Conservation (phyloP, 768 basidiomycete genomes). For the Asterophora lycoperdoides region DNA sequence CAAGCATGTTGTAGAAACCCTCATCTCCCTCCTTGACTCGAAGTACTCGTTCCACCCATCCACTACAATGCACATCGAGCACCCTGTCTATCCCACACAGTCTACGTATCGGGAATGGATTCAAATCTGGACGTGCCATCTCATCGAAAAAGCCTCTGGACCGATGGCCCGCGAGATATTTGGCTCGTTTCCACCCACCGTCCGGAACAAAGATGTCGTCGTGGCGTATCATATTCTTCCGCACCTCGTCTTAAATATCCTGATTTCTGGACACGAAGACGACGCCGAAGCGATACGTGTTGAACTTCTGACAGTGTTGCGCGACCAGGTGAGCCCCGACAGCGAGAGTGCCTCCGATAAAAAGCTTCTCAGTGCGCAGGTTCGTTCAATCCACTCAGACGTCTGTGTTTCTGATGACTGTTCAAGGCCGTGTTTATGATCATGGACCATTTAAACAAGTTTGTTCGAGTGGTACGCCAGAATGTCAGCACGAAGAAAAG, state of each 20-base stretch:
- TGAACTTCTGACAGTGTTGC: constrained; percentile 78
- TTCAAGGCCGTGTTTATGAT: constrained; percentile 88
- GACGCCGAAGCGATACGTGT: constrained; percentile 60
- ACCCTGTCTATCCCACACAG: constrained; percentile 76
- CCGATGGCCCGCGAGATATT: constrained; percentile 66
- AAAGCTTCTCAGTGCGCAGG: constrained; percentile 91
- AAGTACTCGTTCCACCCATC: constrained; percentile 53
- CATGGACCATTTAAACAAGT: constrained; percentile 91
- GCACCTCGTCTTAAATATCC: constrained; percentile 82
- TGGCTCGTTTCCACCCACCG: constrained; percentile 67
- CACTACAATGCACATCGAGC: constrained; percentile 34
- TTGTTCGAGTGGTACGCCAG: constrained; percentile 75
- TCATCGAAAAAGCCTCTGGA: constrained; percentile 66
- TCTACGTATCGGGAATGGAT: constrained; percentile 96
- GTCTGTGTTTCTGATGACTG: not conserved
- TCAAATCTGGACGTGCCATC: constrained; percentile 79
- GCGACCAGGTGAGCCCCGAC: constrained; percentile 73
- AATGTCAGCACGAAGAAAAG: constrained; percentile 47
- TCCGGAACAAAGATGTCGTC: constrained; percentile 87
- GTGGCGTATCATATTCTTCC: constrained; percentile 91
- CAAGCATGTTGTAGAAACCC: constrained; percentile 79
- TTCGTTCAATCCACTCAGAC: constrained; percentile 24
- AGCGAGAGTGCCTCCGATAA: constrained; percentile 69
- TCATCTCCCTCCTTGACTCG: constrained; percentile 77
- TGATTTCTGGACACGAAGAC: constrained; percentile 67